Evolutionary conservation across 306 rosid species (phyloP), one percentile per base, ranked within the genome.

Genomic region (Dicorynia guianensis): DNA sequence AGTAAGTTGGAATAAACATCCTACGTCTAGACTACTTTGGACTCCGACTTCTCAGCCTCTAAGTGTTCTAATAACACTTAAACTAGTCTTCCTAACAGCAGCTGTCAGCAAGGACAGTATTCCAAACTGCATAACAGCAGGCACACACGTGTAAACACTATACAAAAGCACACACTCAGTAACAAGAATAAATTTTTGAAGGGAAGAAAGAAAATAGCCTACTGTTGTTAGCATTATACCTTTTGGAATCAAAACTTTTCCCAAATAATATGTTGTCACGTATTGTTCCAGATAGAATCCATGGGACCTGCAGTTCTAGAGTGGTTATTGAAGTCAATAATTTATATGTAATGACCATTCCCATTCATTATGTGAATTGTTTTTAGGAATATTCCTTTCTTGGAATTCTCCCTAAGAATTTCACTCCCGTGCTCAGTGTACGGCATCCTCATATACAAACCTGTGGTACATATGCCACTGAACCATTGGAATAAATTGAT

Each of bases 281-380:
- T 15, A 94, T 76, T 18, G 97, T 94, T 84, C 98, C 98, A 66
- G 96, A 92, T 70, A 90, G 78, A 83, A 94, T 87, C 98, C 98
- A 94, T 48, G 98, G 95, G 69, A 94, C 90, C 98, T 94, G 79
- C 77, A 81, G 58, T 80, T 72, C 43, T 59, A 77, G 56, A 62
- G 69, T 25, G 30, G 30, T 25, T 1, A 25, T 25, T 25, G 1
- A 25, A 25, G 30, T 25, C 30, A 25, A 25, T 25, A 25, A 25
- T 25, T 25, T 25, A 25, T 25, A 25, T 25, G 30, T 25, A 25
- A 25, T 25, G 2, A 25, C 30, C 30, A 25, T 25, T 25, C 30
- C 30, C 30, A 25, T 25, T 25, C 30, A 25, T 25, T 25, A 25
- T 25, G 30, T 25, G 30, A 25, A 25, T 25, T 25, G 30, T 25